Evolutionary conservation across 1,284 basidiomycete species (phyloP), one percentile per base, ranked within the genome.

Genomic region (Pascua guehoae): DNA sequence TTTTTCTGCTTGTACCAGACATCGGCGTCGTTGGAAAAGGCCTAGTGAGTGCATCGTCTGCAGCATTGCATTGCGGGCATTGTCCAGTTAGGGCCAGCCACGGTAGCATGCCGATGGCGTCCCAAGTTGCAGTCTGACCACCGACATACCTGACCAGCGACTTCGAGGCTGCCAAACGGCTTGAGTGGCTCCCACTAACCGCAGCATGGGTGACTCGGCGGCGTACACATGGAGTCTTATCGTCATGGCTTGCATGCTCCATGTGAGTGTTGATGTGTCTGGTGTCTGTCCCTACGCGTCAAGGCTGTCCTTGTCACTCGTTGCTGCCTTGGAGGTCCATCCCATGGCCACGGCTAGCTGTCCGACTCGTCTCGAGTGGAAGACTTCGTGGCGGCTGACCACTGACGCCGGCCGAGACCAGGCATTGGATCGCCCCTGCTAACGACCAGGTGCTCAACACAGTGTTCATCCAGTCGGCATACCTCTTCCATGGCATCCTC

Each of bases 1-100:
- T 61, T 73, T 17, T 73, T 78, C 65, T 54, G 71, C 42, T 72
- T 75, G 18, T 76, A 72, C 51, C 71, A 71, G 12, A 78, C 75
- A 39, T 74, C 73, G 2, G 68, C 68, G 2, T 53, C 68, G 3
- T 61, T 78, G 46, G 76, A 78, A 52, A 58, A 51, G 38, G 66
- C 68, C 16, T 70, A 62, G 74, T 75, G 44, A 61, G 72, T n/a
- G n/a, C n/a, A n/a, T 62, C 8, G 11, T 12, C 4, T 16, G 32
- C 4, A n/a, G n/a, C 8, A 50, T n/a, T 37, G n/a, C 36, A 45
- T 12, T 32, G 24, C 24, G 24, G 24, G 24, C n/a, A n/a, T n/a
- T 32, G 24, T 32, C 24, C 24, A 32, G 24, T 4, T 32, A n/a
- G 24, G 24, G 24, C 3, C 24, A 32, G 4, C 3, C 24, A 32